Base-by-base conservation (phyloP, 805 yeast genomes). In the Lipomyces spencermartinsiae region DNA sequence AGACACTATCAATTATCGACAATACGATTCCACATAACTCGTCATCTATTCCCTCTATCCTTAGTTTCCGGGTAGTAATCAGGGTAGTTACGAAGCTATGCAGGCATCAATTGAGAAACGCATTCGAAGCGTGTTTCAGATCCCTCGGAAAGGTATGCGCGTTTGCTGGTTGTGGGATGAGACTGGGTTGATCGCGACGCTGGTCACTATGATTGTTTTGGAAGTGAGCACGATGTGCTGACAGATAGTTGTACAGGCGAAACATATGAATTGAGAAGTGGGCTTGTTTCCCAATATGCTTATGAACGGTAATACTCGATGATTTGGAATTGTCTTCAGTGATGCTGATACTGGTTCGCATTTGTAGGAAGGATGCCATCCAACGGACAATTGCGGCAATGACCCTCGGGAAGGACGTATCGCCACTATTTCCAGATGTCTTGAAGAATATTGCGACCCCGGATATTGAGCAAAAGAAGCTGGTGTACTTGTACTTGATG, bases 341-440 rank as follows among this genome's bases (percentile, higher is more conserved):
- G 61, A 33, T 59, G 37, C 43, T 19, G 25, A 54, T 43, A 56
- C 33, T 39, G 31, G 25, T 56, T 34, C n/a, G 10, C 22, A 25
- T 19, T 5, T 60, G 10, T 51, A 85, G 97, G 68, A 95, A 95
- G 78, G 99, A 95, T 78, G 97, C 99, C 19, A 95, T 95, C 73
- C 97, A 94, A 80, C 86, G 97, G 68, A 97, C 96, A 25, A 95
- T 95, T 76, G 96, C 95, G 66, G 98, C 97, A 68, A 95, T 95
- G 99, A 95, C 99, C 0, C 86, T 93, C 37, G 98, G 98, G 10
- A 95, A 95, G 77, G 99, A 95, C 78, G 98, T 95, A 31, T 91
- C 97, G 22, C 87, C 96, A 1, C 82, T 95, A 64, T 95, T 95
- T 74, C 99, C 99, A 1, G 98, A 95, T 78, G 96, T 95, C 34